Conservation (phyloP, 805 yeast species). For the Suhomyces canberraensis region DNA sequence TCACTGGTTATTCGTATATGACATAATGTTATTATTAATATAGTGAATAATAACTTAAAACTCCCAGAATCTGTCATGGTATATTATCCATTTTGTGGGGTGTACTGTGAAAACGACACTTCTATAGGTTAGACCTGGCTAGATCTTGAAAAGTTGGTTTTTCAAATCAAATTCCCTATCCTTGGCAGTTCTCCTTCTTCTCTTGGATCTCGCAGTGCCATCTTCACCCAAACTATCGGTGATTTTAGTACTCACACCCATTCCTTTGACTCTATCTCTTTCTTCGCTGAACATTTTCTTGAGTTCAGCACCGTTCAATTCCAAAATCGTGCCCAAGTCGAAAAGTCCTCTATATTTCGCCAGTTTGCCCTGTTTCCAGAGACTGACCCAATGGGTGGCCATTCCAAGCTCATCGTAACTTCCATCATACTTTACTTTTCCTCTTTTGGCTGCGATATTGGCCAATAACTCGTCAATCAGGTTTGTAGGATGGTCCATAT, state of each 20-base stretch:
- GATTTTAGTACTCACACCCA: conserved; percentile 28
- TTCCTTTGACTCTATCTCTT: conserved; percentile 23
- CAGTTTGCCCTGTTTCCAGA: conserved; percentile 56
- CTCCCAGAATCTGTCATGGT: too few relatives aligned
- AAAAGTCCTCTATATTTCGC: conserved; percentile 30
- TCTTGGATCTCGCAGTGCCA: conserved; percentile 33
- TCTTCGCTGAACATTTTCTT: conserved; percentile 25
- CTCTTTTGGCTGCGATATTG: conserved; percentile 43
- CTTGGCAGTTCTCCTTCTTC: conserved; percentile 41
- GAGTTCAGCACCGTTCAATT: conserved; percentile 23
- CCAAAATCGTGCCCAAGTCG: conserved; percentile 33
- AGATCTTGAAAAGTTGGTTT: conserved; percentile 34
- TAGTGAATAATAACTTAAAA: too few relatives aligned
- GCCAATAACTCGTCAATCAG: conserved; percentile 55
- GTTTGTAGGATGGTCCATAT: conserved; percentile 65
- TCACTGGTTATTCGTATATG: too few relatives aligned
- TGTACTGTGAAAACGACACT: too few relatives aligned
- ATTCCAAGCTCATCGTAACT: conserved; percentile 53
- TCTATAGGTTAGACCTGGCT: too few relatives aligned
- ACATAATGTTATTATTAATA: too few relatives aligned
- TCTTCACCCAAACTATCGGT: conserved; percentile 37
- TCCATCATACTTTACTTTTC: conserved; percentile 31
- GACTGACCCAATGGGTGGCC: conserved; percentile 61
- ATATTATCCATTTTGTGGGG: too few relatives aligned
- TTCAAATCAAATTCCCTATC: conserved; percentile 40